These are phyloP conservation scores for Trapa bicornis DNA, from an alignment of 345 rosid species.

Conservation along the genomic window DNA sequence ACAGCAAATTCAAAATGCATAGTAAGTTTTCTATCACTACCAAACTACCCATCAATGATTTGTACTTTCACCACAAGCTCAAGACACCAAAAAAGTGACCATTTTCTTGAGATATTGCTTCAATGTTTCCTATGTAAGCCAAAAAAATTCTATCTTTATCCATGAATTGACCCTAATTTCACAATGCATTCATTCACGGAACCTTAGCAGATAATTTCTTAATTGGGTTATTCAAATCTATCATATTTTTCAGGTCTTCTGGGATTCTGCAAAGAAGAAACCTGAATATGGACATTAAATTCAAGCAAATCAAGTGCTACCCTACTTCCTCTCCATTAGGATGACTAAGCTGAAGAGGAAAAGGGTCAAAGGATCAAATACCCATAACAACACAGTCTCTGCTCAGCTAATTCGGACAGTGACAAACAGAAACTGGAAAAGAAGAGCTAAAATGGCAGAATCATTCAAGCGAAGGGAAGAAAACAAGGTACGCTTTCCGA, in stretches of 20 bases:
- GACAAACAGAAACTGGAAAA: neutral
- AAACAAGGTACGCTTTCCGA: too few relatives aligned
- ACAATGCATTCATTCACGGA: neutral
- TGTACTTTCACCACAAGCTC: too few relatives aligned
- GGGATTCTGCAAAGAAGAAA: neutral
- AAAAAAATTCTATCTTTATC: too few relatives aligned
- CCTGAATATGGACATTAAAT: too few relatives aligned
- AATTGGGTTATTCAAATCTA: neutral
- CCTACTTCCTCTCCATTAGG: too few relatives aligned
- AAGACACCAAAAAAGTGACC: neutral
- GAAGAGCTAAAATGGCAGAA: neutral
- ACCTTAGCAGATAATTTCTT: neutral
- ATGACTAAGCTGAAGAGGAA: too few relatives aligned
- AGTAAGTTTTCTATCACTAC: neutral
- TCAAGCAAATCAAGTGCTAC: too few relatives aligned
- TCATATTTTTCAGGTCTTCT: neutral
- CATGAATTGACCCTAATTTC: neutral
- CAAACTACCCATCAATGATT: neutral
- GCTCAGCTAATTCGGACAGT: slow-evolving; percentile 1
- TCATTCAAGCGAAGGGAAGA: neutral
- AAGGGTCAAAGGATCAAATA: too few relatives aligned
- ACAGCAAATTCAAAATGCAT: neutral
- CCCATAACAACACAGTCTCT: neutral
- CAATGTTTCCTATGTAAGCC: too few relatives aligned
- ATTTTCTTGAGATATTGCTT: neutral